Evolutionary conservation across 1,284 basidiomycete genomes (phyloP), one percentile per base, ranked within the genome.

Genomic region (Golubevia pallescens): DNA sequence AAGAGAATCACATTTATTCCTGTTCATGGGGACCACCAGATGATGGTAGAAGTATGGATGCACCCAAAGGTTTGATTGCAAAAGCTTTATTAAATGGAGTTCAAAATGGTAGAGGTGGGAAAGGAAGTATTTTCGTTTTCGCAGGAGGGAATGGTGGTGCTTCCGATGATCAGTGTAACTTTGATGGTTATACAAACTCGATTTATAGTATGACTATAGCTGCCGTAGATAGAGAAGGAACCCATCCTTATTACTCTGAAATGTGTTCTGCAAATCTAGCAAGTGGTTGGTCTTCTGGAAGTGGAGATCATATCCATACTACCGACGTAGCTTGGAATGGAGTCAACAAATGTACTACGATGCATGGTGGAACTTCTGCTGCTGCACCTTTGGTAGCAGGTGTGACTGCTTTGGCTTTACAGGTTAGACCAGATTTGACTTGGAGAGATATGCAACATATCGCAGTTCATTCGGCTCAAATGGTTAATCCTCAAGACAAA

Each of bases 11-110:
- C 58, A 95, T 96, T 75, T 99, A 92, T 88, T 94, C 93, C 66
- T 99, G 97, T 87, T 94, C 93, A 67, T 99, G 96, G 96, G 97
- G 97, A 13, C 97, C 97, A 6, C 93, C 96, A 0, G 97, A 99
- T 86, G 93, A 97, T 79, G 96, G 96, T 4, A 89, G 89, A 75
- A 92, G 93, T 16, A 98, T 99, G 95, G 97, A 99, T 84, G 94
- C 91, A 0, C 97, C 97, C 1, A 91, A 91, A 28, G 92, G 93
- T 74, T 88, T 99, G 57, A 97, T 99, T 78, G 90, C 93, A 84
- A 97, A 97, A 84, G 93, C 97, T 3, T 91, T 99, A 76, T 88
- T 98, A 21, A 97, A 99, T 78, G 97, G 97, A 19, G 90, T 97
- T 55, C 92, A 94, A 86, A 92, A 94, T 61, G 97, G 97, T 3